These are phyloP conservation scores for Linnemannia hyalina DNA, from an alignment of 192 early-diverging fungal genomes.

Conservation along the genomic window DNA sequence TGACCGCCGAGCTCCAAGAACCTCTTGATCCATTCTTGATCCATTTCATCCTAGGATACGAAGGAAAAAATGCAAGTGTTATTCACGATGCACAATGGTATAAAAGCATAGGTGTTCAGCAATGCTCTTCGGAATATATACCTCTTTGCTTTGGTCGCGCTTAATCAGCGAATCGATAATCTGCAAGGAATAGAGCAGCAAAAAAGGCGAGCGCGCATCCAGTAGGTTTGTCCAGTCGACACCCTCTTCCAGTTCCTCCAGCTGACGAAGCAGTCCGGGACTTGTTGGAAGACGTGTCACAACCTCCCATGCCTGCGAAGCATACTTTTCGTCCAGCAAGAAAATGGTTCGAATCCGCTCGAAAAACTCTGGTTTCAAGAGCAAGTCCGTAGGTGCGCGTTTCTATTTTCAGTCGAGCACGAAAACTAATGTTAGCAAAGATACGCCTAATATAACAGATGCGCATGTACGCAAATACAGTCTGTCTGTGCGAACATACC, in stretches of 20 bases:
- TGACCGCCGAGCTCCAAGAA: constrained; percentile 59
- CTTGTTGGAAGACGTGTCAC: constrained; percentile 57
- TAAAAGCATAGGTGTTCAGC: neutral
- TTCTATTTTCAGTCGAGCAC: constrained; percentile 18
- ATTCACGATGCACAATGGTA: too few relatives aligned
- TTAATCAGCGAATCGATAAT: constrained; percentile 59
- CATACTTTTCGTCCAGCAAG: constrained; percentile 59
- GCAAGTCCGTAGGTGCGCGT: constrained; percentile 52
- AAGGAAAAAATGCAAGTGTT: too few relatives aligned
- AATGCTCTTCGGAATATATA: neutral
- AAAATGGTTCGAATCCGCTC: constrained; percentile 58
- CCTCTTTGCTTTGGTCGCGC: constrained; percentile 34
- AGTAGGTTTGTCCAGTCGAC: constrained; percentile 54
- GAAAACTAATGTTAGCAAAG: neutral
- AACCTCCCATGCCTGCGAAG: constrained; percentile 57
- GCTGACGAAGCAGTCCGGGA: constrained; percentile 26
- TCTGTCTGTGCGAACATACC: neutral
- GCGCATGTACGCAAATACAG: neutral
- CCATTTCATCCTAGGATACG: constrained; percentile 16
- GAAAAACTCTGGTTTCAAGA: constrained; percentile 56
- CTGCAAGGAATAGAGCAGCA: constrained; percentile 60
- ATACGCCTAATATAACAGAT: neutral
- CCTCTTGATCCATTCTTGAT: constrained; percentile 45
- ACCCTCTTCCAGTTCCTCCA: constrained; percentile 40
- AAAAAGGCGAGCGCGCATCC: constrained; percentile 59